Evolutionary conservation across 164 flowering plant genomes (phyloP).

Genomic region (Sextonia rubra): DNA sequence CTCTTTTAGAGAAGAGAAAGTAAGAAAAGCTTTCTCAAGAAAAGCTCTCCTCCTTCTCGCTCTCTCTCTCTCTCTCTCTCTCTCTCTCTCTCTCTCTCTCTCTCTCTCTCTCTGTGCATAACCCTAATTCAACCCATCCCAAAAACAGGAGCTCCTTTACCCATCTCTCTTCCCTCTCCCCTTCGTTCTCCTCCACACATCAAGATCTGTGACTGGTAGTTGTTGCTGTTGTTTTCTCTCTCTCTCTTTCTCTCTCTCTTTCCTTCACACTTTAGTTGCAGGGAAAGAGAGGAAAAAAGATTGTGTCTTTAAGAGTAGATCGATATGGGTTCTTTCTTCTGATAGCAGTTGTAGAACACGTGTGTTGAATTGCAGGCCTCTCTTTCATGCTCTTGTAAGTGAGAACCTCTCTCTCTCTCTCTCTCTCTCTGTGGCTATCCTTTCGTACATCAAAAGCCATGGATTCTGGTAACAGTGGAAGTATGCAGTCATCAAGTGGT

Average conservation of each 20-base stretch:
- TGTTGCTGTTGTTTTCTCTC: slow-evolving; percentile 1
- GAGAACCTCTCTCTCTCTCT: neutral
- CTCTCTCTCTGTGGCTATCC: slow-evolving; percentile 6
- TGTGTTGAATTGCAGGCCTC: slow-evolving; percentile 11
- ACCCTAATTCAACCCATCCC: slow-evolving; percentile 16
- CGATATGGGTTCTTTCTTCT: slow-evolving; percentile 35
- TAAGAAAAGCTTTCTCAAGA: too few species aligned
- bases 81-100: neutral
- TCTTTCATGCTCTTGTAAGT: slow-evolving; percentile 14
- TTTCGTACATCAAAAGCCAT: slow-evolving; percentile 15
- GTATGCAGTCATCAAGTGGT: slow-evolving; percentile 56
- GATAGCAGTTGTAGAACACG: slow-evolving; percentile 22
- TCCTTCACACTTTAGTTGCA: neutral
- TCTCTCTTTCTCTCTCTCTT: neutral
- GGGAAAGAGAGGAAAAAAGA: slow-evolving; percentile 10
- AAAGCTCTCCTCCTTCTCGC: neutral
- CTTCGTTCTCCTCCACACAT: neutral
- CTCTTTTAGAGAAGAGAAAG: slow-evolving; percentile 26
- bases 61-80: neutral
- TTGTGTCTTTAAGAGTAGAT: slow-evolving; percentile 22
- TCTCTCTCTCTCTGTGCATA: neutral
- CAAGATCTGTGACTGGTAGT: slow-evolving; percentile 1
- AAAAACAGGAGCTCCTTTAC: slow-evolving; percentile 4
- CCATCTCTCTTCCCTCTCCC: slow-evolving; percentile 6
- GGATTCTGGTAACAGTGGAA: slow-evolving; percentile 66